A percentile compares a stretch with the other conserved stretches of the same genome.
These are phyloP conservation scores for Penicillium expansum DNA, from an alignment of 2,329 filamentous ascomycete genomes.

Conservation along the genomic window DNA sequence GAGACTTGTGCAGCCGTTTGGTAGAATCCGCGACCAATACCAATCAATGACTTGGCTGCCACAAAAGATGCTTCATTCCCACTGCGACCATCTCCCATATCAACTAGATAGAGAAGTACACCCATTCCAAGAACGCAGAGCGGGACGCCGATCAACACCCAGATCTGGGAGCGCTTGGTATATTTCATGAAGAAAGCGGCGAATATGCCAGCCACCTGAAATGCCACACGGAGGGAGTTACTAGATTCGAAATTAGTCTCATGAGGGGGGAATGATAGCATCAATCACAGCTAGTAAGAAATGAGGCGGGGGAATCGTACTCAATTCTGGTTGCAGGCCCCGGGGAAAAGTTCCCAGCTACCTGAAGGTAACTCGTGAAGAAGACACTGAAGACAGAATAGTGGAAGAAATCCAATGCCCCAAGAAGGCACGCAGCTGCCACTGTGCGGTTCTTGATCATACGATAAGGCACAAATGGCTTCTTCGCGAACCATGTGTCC, in stretches of 20 bases:
- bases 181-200: slow-evolving; percentile 40
- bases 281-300: neutral
- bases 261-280: neutral
- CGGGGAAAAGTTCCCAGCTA: slow-evolving; percentile 38
- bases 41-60: slow-evolving; percentile 34
- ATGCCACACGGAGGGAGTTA: slow-evolving; percentile 35
- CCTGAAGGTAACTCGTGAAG: slow-evolving; percentile 44
- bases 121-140: slow-evolving; percentile 39
- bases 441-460: slow-evolving; percentile 41
- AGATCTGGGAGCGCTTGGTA: slow-evolving; percentile 37
- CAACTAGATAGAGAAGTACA: slow-evolving; percentile 24
- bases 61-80: slow-evolving; percentile 38
- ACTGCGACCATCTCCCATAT: slow-evolving; percentile 22
- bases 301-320: slow-evolving; percentile 3
- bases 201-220: slow-evolving; percentile 39
- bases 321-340: slow-evolving; percentile 34
- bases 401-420: slow-evolving; percentile 37
- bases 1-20: slow-evolving; percentile 36
- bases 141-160: slow-evolving; percentile 31
- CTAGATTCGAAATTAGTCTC: slow-evolving; percentile 15
- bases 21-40: slow-evolving; percentile 38
- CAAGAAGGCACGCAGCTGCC: slow-evolving; percentile 39
- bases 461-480: slow-evolving; percentile 41
- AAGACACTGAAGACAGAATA: slow-evolving; percentile 42
- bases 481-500: slow-evolving; percentile 39